These are phyloP conservation scores for Hanseniaspora jakobsenii DNA, from an alignment of 805 yeast genomes.

Conservation along the genomic window DNA sequence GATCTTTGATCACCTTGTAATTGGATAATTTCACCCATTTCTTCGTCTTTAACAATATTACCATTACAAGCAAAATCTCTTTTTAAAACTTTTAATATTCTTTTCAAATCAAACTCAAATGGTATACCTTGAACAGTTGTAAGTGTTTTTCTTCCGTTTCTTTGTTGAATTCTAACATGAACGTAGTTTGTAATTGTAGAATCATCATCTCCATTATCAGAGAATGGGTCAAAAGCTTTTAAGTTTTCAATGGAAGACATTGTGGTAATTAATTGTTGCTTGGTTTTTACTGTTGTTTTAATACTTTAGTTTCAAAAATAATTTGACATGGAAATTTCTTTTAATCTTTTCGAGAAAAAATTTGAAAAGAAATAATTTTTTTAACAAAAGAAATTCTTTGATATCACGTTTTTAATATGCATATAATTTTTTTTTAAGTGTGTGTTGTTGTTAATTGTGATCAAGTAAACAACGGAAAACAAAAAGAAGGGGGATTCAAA, in stretches of 20 bases:
- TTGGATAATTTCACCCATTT: constrained; percentile 93
- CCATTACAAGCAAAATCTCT: constrained; percentile 99
- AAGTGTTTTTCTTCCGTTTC: constrained; percentile 97
- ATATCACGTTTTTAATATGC: too few species aligned
- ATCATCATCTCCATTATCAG: constrained; percentile 99
- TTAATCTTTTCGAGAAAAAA: not conserved
- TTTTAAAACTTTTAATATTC: constrained; percentile 83
- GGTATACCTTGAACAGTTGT: constrained; percentile 98
- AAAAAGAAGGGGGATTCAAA: too few species aligned
- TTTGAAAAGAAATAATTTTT: too few species aligned
- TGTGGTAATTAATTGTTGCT: constrained; percentile 23
- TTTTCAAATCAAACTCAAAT: constrained; percentile 84
- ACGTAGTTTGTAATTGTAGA: constrained; percentile 90
- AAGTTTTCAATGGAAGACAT: constrained; percentile 89
- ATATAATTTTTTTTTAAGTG: not conserved
- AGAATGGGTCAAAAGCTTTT: constrained; percentile 90
- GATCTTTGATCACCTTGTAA: constrained; percentile 98
- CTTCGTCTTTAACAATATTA: constrained; percentile 91
- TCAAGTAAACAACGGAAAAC: too few species aligned
- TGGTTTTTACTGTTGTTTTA: not conserved
- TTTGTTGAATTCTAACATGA: constrained; percentile 97
- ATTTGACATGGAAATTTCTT: too few species aligned
- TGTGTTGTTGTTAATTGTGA: too few species aligned
- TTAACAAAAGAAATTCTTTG: too few species aligned
- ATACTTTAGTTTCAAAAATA: not conserved